A percentile compares a stretch with the other conserved stretches of the same genome.
Conservation (phyloP, 805 yeast genomes). For the Kodamaea nitidulidarum region DNA sequence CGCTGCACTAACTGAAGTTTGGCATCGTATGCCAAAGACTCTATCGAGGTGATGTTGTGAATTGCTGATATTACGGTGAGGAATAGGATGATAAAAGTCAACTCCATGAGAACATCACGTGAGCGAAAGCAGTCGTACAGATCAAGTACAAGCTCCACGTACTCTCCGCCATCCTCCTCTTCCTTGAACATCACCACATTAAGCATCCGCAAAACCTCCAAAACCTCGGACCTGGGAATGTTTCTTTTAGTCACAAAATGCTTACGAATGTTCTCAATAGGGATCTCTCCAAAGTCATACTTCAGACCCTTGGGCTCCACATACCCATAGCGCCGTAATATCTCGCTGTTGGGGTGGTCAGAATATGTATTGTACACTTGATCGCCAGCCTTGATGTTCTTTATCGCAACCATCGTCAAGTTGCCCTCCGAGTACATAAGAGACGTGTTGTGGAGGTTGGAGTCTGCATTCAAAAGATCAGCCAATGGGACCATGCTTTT, state of each 20-base stretch:
- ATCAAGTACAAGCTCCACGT: conserved; percentile 43
- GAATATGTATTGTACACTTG: conserved; percentile 90
- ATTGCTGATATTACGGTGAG: conserved; percentile 34
- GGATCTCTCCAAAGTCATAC: conserved; percentile 77
- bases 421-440: conserved; percentile 47
- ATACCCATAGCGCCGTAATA: conserved; percentile 86
- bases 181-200: conserved; percentile 21
- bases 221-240: conserved; percentile 25
- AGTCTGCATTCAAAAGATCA: conserved; percentile 85
- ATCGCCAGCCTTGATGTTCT: conserved; percentile 55
- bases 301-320: conserved; percentile 72
- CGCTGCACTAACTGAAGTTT: conserved; percentile 41
- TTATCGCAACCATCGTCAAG: conserved; percentile 69
- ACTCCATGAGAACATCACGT: conserved; percentile 60
- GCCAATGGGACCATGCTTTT: conserved; percentile 94
- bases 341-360: conserved; percentile 86
- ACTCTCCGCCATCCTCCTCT: conserved; percentile 38
- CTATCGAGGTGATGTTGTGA: conserved; percentile 21
- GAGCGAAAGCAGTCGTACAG: conserved; percentile 59
- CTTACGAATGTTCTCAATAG: conserved; percentile 38
- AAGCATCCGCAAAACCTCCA: conserved; percentile 30
- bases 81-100: conserved; percentile 50
- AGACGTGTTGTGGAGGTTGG: conserved; percentile 70
- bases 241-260: conserved; percentile 26
- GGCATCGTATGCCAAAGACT: conserved; percentile 15